A percentile compares a stretch with the other conserved stretches of the same genome.
These are phyloP conservation scores for Paxillus ammoniavirescens DNA, from an alignment of 768 basidiomycete genomes.

Conservation along the genomic window DNA sequence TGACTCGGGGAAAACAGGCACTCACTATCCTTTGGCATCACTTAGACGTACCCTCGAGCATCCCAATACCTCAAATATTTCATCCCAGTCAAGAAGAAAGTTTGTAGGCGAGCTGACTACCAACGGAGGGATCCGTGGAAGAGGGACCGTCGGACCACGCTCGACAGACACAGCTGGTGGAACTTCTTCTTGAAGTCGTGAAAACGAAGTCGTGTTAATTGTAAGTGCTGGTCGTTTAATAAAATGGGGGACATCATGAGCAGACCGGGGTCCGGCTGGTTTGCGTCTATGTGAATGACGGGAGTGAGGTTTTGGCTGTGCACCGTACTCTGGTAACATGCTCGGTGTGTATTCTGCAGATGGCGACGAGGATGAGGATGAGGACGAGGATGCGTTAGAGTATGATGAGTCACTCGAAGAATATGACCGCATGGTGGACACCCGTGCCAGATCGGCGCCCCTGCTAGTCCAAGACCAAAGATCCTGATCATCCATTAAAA, in stretches of 20 bases:
- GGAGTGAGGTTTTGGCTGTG: not conserved
- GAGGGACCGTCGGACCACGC: not conserved
- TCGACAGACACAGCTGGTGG: conserved; percentile 4
- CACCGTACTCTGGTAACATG: conserved; percentile 4
- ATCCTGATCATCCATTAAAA: conserved; percentile 12
- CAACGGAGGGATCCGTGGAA: conserved; percentile 4
- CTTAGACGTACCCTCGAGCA: conserved; percentile 4
- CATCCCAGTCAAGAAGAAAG: conserved; percentile 29
- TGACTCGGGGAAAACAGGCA: not conserved
- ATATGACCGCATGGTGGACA: conserved; percentile 13
- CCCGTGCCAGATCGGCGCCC: conserved; percentile 12
- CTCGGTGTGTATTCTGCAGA: not conserved
- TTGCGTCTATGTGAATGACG: conserved; percentile 16
- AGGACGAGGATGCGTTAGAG: conserved; percentile 13
- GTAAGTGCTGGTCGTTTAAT: conserved; percentile 12
- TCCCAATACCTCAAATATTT: conserved; percentile 29
- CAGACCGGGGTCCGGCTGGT: conserved; percentile 27
- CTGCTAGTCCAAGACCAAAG: conserved; percentile 16
- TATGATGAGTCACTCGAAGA: conserved; percentile 13
- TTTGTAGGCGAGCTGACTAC: conserved; percentile 13
- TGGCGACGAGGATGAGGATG: conserved; percentile 4
- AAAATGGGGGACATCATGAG: conserved; percentile 8
- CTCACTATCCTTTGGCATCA: conserved; percentile 11
- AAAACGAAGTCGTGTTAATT: conserved; percentile 15
- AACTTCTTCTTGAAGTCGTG: conserved; percentile 7